Evolutionary conservation across 305 asterid genomes (phyloP).

Genomic region (Ajuga reptans): DNA sequence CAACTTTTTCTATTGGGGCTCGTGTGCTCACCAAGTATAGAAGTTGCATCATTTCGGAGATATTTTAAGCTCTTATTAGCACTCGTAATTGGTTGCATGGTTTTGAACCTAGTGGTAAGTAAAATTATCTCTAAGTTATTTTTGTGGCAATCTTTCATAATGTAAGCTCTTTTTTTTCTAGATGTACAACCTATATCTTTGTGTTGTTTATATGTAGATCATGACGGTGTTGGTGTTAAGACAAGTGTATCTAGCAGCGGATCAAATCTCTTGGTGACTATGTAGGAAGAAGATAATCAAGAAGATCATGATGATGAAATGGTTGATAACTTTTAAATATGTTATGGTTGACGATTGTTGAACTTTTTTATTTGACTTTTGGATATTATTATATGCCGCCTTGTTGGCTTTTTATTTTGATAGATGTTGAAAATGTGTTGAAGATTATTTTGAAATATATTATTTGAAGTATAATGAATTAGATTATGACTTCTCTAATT

Average conservation of each 20-base stretch:
- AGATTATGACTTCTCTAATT: too few relatives aligned
- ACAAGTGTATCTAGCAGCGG: background rate
- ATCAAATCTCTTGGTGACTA: background rate
- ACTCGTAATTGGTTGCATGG: conserved; percentile 2
- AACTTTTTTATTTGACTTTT: too few relatives aligned
- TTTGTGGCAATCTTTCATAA: background rate
- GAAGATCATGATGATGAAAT: too few relatives aligned
- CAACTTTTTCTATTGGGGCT: background rate
- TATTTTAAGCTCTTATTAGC: background rate
- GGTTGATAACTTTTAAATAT: too few relatives aligned
- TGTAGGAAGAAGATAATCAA: too few relatives aligned
- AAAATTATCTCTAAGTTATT: background rate
- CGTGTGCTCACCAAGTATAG: conserved; percentile 1
- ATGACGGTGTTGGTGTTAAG: background rate
- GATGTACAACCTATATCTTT: background rate
- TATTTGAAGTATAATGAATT: too few relatives aligned
- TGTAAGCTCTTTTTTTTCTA: background rate
- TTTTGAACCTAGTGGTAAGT: background rate
- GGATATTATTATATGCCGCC: too few relatives aligned
- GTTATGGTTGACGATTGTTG: too few relatives aligned
- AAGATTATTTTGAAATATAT: too few relatives aligned
- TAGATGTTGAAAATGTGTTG: too few relatives aligned
- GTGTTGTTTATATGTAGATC: background rate
- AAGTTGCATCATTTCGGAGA: background rate
- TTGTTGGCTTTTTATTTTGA: too few relatives aligned